A percentile compares a stretch with the other conserved stretches of the same genome.
Conservation (phyloP, 2,329 filamentous ascomycete genomes). For the Falciphora oryzae region DNA sequence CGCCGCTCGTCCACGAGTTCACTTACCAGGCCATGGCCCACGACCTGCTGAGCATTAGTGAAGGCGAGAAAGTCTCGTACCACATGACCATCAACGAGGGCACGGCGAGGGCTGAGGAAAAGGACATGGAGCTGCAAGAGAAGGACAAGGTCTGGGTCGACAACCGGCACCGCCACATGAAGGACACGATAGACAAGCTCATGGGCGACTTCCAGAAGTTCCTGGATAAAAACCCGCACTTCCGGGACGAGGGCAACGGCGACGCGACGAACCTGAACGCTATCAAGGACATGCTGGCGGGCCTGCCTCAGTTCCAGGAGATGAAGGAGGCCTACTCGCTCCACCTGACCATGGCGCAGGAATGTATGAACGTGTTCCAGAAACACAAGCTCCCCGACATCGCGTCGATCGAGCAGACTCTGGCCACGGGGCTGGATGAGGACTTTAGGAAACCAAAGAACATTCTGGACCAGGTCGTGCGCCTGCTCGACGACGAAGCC, state of each 20-base stretch:
- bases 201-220: conserved; percentile 92
- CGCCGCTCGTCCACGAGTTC: conserved; percentile 89
- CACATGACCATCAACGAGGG: conserved; percentile 75
- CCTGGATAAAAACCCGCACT: conserved; percentile 84
- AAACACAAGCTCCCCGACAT: conserved; percentile 79
- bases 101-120: conserved; percentile 63
- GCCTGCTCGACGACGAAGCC: conserved; percentile 79
- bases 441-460: conserved; percentile 89
- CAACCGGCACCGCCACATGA: conserved; percentile 94
- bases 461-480: conserved; percentile 75
- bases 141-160: conserved; percentile 94
- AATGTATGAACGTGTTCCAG: conserved; percentile 93
- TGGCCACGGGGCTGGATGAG: conserved; percentile 90
- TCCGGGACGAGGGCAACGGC: conserved; percentile 55
- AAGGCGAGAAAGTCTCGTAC: conserved; percentile 83
- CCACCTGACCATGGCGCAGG: conserved; percentile 93
- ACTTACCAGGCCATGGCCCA: conserved; percentile 99
- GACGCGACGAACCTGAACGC: conserved; percentile 75
- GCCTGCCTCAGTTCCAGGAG: conserved; percentile 88
- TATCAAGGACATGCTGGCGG: conserved; percentile 96
- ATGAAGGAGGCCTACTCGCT: conserved; percentile 93
- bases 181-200: conserved; percentile 90
- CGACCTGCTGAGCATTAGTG: conserved; percentile 82
- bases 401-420: conserved; percentile 80
- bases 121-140: conserved; percentile 87